These are phyloP conservation scores for Rhodotorula toruloides DNA, from an alignment of 768 basidiomycete species.

Conservation along the genomic window DNA sequence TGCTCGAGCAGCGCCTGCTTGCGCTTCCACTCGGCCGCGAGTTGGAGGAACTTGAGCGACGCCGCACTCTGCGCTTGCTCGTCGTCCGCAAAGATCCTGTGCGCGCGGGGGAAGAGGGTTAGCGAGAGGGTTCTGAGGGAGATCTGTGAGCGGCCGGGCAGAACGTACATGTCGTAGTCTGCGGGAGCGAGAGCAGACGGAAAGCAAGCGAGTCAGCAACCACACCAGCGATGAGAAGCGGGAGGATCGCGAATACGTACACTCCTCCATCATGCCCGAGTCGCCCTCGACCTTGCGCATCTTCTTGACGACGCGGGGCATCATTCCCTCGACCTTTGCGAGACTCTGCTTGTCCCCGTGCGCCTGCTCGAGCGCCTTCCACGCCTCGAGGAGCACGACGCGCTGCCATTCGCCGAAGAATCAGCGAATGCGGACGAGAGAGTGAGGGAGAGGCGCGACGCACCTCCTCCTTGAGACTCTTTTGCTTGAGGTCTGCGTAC, in stretches of 20 bases:
- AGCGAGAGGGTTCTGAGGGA: too few relatives aligned
- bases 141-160: too few relatives aligned
- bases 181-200: neutral
- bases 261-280: conserved; percentile 38
- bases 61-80: conserved; percentile 87
- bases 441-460: conserved; percentile 32
- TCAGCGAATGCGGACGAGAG: too few relatives aligned
- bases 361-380: conserved; percentile 87
- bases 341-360: conserved; percentile 63
- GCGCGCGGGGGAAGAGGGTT: too few relatives aligned
- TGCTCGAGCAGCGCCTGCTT: too few relatives aligned
- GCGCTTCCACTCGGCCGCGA: conserved; percentile 77
- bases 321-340: conserved; percentile 79
- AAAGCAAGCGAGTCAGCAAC: neutral
- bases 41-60: conserved; percentile 90
- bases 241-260: conserved; percentile 15
- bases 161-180: conserved; percentile 96
- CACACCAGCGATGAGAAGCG: too few relatives aligned
- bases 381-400: conserved; percentile 82
- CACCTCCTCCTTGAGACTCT: conserved; percentile 83
- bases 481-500: conserved; percentile 77
- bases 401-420: conserved; percentile 54
- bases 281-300: conserved; percentile 56
- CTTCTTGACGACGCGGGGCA: conserved; percentile 83
- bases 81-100: conserved; percentile 95